Evolutionary conservation across 371 early-diverging fungal species (phyloP).

Genomic region (Lichtheimia ornata): DNA sequence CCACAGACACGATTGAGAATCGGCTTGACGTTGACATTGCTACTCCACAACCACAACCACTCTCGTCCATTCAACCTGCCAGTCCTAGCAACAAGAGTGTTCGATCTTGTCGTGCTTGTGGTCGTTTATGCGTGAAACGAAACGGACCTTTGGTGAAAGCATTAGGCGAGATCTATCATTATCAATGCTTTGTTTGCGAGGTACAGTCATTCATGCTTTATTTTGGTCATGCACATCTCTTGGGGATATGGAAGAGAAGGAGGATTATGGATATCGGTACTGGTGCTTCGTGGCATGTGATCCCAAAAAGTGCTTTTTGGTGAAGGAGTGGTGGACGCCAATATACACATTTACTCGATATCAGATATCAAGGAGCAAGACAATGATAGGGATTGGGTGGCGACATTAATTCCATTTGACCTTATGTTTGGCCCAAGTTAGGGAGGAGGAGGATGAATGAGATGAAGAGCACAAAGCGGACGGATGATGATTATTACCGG

Average conservation of each 20-base stretch:
- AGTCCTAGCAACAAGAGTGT: no score
- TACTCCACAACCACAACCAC: no score
- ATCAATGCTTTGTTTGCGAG: constrained; percentile 22
- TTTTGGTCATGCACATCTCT: not conserved
- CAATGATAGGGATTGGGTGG: no score
- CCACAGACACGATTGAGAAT: no score
- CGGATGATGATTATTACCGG: not conserved
- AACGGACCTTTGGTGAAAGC: constrained; percentile 9
- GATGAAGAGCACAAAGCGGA: not conserved
- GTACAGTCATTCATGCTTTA: constrained; percentile 4
- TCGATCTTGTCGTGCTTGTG: constrained; percentile 9
- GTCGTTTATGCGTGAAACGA: constrained; percentile 4
- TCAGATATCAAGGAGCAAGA: no score
- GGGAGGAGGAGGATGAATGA: not conserved
- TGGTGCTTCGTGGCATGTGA: no score
- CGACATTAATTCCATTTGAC: no score
- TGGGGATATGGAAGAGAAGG: no score
- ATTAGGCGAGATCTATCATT: constrained; percentile 14
- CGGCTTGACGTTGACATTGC: no score
- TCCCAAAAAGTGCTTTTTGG: not conserved
- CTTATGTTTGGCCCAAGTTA: no score
- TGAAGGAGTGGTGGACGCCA: not conserved
- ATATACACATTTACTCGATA: no score
- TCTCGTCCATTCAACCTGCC: no score
- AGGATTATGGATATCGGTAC: not conserved